Conservation (phyloP, 2,329 filamentous ascomycete species). For the Hypomyces rosellus region DNA sequence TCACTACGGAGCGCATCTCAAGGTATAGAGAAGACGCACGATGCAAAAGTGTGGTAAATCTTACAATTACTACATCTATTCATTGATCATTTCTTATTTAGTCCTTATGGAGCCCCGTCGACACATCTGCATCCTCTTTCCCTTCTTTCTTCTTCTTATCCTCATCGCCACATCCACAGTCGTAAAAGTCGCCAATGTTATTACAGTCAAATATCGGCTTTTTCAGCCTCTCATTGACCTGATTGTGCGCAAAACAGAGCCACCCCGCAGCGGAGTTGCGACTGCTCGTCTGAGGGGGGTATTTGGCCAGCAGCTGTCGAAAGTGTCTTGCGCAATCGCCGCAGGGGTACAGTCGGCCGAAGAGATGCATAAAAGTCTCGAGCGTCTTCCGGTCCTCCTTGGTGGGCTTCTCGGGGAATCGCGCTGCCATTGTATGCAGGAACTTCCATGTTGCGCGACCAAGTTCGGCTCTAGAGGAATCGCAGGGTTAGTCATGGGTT, state of each 20-base stretch:
- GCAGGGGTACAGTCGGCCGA: constrained; percentile 63
- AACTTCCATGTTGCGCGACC: constrained; percentile 65
- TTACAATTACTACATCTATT: constrained; percentile 1
- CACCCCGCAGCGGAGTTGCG: constrained; percentile 60
- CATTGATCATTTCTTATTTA: constrained; percentile 20
- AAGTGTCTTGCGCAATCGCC: constrained; percentile 66
- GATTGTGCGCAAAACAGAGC: constrained; percentile 63
- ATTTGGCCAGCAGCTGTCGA: constrained; percentile 53
- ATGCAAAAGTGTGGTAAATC: background rate
- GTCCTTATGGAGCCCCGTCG: constrained; percentile 10
- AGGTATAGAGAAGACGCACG: too few species aligned
- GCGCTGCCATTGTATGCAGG: constrained; percentile 64
- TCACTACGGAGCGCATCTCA: too few species aligned
- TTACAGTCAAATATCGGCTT: constrained; percentile 60
- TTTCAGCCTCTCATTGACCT: constrained; percentile 57
- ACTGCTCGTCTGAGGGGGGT: constrained; percentile 58
- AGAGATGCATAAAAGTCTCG: constrained; percentile 59
- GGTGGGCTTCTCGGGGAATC: constrained; percentile 60
- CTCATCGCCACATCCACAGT: constrained; percentile 65
- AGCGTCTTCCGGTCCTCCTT: constrained; percentile 55
- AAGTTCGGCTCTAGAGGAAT: constrained; percentile 48
- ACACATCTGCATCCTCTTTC: constrained; percentile 17
- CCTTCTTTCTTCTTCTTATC: constrained; percentile 36
- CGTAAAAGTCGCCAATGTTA: constrained; percentile 64
- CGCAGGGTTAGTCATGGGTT: background rate